Evolutionary conservation across 1,284 basidiomycete genomes (phyloP), one percentile per base, ranked within the genome.

Genomic region (Termitomyces sp.): DNA sequence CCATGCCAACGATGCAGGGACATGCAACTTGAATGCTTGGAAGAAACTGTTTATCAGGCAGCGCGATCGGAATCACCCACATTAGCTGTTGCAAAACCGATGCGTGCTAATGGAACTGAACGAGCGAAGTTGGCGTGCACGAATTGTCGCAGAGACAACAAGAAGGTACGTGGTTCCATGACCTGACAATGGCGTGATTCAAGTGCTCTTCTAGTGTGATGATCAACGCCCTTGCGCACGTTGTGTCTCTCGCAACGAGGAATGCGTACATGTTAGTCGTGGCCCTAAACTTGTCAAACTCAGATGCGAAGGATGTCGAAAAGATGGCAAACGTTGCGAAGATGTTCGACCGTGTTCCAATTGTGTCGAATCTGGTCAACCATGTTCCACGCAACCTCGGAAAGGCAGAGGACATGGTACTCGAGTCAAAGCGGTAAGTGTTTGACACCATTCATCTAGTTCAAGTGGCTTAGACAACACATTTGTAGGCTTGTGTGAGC

Each of bases 161-260:
- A 84, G 64, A 84, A 84, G 76, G 81, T 76, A 55, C 59, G 50
- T 54, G 44, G 40, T 47, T 50, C 33, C 48, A 9, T 39, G 24
- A 43, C 42, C 12, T 30, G 40, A 15, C 28, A 54, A 52, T 55
- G 39, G 38, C 19, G 31, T 33, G 33, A 50, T 58, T 54, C 46
- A 31, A 57, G 53, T 34, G 10, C 31, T 8, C 60, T 64, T 61
- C 6, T 55, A 79, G 77, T 80, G 79, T 61, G 81, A 83, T 46
- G 75, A 83, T 61, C 74, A 79, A 56, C 75, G 82, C 15, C 82
- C 82, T 5, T 85, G 82, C 64, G 70, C 73, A 55, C 75, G 82
- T 26, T 84, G 82, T 62, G 66, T 80, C n/a, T 66, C 74, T 13
- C 73, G 81, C 26, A 68, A 67, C 6, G 79, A 82, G 59, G 73